phyloP scores from a whole-genome alignment of 2,329 filamentous ascomycete species.

The Colletotrichum lupini region DNA sequence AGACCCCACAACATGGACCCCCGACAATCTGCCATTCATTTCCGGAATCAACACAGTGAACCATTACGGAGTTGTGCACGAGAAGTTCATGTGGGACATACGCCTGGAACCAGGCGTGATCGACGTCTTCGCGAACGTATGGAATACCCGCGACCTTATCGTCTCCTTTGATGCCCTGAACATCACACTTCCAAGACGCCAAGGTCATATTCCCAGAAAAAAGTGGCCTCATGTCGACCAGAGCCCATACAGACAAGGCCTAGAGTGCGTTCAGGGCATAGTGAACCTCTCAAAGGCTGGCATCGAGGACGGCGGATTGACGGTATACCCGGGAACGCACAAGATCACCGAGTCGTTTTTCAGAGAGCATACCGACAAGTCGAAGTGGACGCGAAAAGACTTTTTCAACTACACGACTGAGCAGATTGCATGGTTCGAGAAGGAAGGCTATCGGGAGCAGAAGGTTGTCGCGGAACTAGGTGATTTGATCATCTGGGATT shows the following conservation, averaged over 20 bases:
- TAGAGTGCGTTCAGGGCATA: constrained; percentile 44
- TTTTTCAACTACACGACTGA: neutral
- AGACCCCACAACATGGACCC: constrained; percentile 47
- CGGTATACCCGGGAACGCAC: constrained; percentile 25
- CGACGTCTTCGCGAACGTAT: constrained; percentile 52
- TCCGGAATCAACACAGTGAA: constrained; percentile 38
- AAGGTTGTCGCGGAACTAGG: constrained; percentile 48
- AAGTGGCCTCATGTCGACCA: constrained; percentile 47
- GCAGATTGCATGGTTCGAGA: constrained; percentile 42
- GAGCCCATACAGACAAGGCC: constrained; percentile 39
- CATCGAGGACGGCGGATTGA: constrained; percentile 35
- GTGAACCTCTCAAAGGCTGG: constrained; percentile 39
- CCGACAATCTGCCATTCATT: constrained; percentile 49
- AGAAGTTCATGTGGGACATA: constrained; percentile 53
- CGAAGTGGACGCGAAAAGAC: constrained; percentile 11
- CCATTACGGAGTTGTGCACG: constrained; percentile 48
- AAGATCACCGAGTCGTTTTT: constrained; percentile 20
- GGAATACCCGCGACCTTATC: constrained; percentile 52
- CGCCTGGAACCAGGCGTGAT: constrained; percentile 51
- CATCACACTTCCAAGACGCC: constrained; percentile 48
- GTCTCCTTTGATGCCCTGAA: constrained; percentile 59
- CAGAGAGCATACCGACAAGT: neutral
- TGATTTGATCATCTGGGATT: constrained; percentile 50
- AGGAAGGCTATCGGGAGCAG: constrained; percentile 43
- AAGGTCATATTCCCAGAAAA: neutral